phyloP scores from a whole-genome alignment of 1,284 basidiomycete species.

The Violaceomyces palustris region DNA sequence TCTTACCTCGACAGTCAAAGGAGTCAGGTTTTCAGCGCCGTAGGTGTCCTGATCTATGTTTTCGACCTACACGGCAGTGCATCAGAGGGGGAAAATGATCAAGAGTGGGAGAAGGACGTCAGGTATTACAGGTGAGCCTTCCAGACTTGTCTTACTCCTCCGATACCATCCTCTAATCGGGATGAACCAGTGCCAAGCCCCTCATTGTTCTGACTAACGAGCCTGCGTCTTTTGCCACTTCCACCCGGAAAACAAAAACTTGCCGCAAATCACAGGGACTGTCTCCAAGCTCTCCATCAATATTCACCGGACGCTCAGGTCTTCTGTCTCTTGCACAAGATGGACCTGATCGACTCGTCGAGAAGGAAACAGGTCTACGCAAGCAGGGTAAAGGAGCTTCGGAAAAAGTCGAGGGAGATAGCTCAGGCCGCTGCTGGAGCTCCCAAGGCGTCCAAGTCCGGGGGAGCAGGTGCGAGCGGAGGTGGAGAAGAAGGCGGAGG shows the following conservation, averaged over 20 bases:
- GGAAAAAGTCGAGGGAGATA: slow-evolving; percentile 35
- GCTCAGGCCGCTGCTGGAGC: slow-evolving; percentile 10
- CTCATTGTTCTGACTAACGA: not conserved
- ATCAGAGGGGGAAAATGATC: slow-evolving; percentile 32
- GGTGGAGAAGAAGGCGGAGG: no score
- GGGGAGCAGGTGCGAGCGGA: no score
- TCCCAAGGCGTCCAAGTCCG: slow-evolving; percentile 4
- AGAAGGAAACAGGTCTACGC: slow-evolving; percentile 62
- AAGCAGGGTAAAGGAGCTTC: slow-evolving; percentile 53
- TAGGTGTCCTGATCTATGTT: slow-evolving; percentile 95
- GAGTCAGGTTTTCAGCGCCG: slow-evolving; percentile 86
- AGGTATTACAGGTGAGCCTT: slow-evolving; percentile 45
- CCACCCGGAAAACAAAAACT: no score
- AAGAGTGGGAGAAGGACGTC: slow-evolving; percentile 58
- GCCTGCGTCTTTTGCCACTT: not conserved
- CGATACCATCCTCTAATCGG: not conserved
- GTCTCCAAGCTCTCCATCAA: slow-evolving; percentile 37
- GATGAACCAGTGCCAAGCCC: not conserved
- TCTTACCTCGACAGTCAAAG: slow-evolving; percentile 86
- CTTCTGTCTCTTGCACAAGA: slow-evolving; percentile 93
- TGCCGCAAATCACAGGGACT: slow-evolving; percentile 37
- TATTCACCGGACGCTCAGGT: slow-evolving; percentile 65
- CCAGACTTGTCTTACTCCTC: no score
- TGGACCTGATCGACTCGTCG: slow-evolving; percentile 67
- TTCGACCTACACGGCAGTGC: slow-evolving; percentile 69